Evolutionary conservation across 805 yeast genomes (phyloP).

Genomic region (Myxozyma neotropica): DNA sequence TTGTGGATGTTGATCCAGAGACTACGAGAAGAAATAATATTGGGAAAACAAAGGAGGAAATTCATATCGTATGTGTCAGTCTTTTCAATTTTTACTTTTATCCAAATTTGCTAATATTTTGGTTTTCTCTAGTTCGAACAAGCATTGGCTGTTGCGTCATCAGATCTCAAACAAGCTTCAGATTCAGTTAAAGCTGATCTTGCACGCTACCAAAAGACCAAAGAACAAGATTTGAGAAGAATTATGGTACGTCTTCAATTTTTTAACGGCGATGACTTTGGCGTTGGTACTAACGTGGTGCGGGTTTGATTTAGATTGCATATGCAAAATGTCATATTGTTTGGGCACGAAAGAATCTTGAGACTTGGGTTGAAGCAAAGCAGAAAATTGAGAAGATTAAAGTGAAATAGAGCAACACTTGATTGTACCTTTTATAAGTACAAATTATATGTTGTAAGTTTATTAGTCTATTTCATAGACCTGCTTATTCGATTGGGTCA

Average conservation of each 20-base stretch:
- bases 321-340: slow-evolving; percentile 59
- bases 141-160: slow-evolving; percentile 56
- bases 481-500: too few relatives aligned
- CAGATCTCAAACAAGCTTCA: slow-evolving; percentile 55
- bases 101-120: background rate
- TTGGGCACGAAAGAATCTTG: slow-evolving; percentile 70
- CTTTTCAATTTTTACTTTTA: background rate
- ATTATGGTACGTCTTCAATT: slow-evolving; percentile 44
- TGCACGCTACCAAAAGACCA: slow-evolving; percentile 51
- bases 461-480: too few relatives aligned
- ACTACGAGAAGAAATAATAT: slow-evolving; percentile 58
- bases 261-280: background rate
- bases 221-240: slow-evolving; percentile 54
- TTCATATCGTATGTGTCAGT: slow-evolving; percentile 37
- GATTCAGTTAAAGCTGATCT: slow-evolving; percentile 49
- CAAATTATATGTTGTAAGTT: too few relatives aligned
- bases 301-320: slow-evolving; percentile 37
- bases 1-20: slow-evolving; percentile 69
- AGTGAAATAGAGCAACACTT: slow-evolving; percentile 9
- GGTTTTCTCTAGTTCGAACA: slow-evolving; percentile 40
- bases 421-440: background rate
- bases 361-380: slow-evolving; percentile 67
- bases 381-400: slow-evolving; percentile 34
- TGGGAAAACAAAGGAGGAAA: slow-evolving; percentile 50
- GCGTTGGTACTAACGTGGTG: background rate